Conservation (phyloP, 345 rosid species). For the Laguncularia racemosa region DNA sequence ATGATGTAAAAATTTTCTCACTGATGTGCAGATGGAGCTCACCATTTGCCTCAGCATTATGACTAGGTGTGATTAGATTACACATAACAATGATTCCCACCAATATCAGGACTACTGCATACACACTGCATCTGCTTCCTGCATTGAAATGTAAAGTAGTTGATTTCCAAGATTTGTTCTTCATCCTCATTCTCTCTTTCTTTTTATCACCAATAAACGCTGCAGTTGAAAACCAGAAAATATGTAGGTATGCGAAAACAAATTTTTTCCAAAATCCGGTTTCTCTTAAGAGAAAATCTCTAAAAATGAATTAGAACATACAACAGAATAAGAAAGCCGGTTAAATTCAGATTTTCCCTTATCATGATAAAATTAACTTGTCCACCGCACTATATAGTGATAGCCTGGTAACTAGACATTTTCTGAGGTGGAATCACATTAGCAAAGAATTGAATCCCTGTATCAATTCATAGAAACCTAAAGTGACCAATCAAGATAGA, state of each 20-base stretch:
- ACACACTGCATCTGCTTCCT: constrained; percentile 63
- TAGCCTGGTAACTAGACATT: too few relatives aligned
- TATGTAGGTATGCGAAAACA: constrained; percentile 35
- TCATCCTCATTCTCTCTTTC: constrained; percentile 57
- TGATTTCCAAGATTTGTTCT: constrained; percentile 76
- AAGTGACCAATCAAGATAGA: too few relatives aligned
- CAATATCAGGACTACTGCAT: constrained; percentile 51
- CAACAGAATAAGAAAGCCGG: too few relatives aligned
- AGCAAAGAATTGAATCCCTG: too few relatives aligned
- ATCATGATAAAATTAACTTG: too few relatives aligned
- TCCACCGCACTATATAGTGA: too few relatives aligned
- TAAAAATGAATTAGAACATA: too few relatives aligned
- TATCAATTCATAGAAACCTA: too few relatives aligned
- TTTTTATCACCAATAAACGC: constrained; percentile 51
- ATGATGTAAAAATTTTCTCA: constrained; percentile 50
- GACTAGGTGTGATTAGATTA: constrained; percentile 44
- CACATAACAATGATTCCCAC: constrained; percentile 54
- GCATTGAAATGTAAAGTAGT: constrained; percentile 78
- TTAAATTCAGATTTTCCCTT: too few relatives aligned
- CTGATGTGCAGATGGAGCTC: constrained; percentile 27
- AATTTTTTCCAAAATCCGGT: constrained; percentile 16
- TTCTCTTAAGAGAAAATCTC: too few relatives aligned
- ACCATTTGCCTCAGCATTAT: constrained; percentile 24
- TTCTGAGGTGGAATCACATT: too few relatives aligned
- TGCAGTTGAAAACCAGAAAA: constrained; percentile 42